Percentiles rank a stretch among this genome's conserved stretches.
Conservation (phyloP, 768 basidiomycete species). For the Kwoniella heveanensis region DNA sequence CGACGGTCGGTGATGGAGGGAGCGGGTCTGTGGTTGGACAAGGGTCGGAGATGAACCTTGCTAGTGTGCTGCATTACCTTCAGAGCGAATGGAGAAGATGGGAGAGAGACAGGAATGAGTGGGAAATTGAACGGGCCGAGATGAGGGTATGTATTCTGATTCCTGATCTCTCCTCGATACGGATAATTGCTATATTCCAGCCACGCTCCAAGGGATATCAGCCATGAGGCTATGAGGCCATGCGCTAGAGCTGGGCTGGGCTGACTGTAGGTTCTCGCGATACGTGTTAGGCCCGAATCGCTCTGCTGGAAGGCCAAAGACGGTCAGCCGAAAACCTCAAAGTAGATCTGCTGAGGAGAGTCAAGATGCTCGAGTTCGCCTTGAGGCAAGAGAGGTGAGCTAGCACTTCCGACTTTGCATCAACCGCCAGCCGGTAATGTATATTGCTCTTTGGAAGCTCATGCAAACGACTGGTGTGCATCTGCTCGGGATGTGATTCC, state of each 20-base stretch:
- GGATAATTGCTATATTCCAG: too few relatives aligned
- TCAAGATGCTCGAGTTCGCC: slow-evolving; percentile 99
- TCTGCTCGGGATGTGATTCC: too few relatives aligned
- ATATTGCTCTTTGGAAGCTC: too few relatives aligned
- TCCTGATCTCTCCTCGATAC: too few relatives aligned
- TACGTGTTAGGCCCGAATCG: slow-evolving; percentile 79
- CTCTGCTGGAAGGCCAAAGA: slow-evolving; percentile 93
- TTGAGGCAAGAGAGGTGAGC: slow-evolving; percentile 90
- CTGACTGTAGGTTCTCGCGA: not conserved
- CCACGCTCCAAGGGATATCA: too few relatives aligned
- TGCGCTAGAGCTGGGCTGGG: too few relatives aligned
- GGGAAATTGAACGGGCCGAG: slow-evolving; percentile 99
- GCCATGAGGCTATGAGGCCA: too few relatives aligned
- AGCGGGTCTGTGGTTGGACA: slow-evolving; percentile 19
- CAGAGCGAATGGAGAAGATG: slow-evolving; percentile 98
- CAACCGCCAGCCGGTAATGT: too few relatives aligned
- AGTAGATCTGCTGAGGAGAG: slow-evolving; percentile 90
- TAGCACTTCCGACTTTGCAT: not conserved
- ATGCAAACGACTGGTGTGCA: too few relatives aligned
- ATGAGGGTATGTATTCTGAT: slow-evolving; percentile 97
- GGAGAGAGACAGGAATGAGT: slow-evolving; percentile 98
- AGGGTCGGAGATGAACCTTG: slow-evolving; percentile 75
- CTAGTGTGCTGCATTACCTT: slow-evolving; percentile 91
- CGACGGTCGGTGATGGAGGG: slow-evolving; percentile 28
- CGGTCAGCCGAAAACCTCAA: slow-evolving; percentile 97